Base-by-base conservation (phyloP, 169 alveolate species). In the Cyclospora cayetanensis region DNA sequence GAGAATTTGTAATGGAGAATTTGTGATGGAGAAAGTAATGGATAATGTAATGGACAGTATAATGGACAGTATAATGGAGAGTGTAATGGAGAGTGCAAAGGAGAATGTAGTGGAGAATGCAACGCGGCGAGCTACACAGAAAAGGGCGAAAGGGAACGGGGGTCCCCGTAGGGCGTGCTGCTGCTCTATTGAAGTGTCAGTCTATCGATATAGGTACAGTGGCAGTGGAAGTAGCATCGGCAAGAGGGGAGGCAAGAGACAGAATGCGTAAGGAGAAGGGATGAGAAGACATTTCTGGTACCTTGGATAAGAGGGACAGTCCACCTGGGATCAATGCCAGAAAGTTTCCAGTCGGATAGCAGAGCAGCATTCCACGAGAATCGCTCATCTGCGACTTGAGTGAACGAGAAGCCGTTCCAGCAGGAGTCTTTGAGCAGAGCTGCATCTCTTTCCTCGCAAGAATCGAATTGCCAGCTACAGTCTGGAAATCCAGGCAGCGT, bases 281-380 rank as follows among this genome's bases (percentile, higher is more conserved):
- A n/a, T 9, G 31, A 22, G n/a, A 37, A 41, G 34, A 53, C 4
- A 12, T 1, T n/a, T 4, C n/a, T 42, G 20, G 9, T 60, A 88
- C 93, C 93, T 66, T 88, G 93, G 27, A 88, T 37, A n/a, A 88
- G 55, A 15, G 93, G 93, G 12, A 70, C 87, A 37, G 76, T 72
- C 93, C 93, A 88, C 46, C 88, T 27, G 76, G 39, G 65, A 43
- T 88, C 88, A 35, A 88, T 15, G 0, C 86, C 41, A 4, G 86
- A 39, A 0, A 34, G 82, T 7, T 25, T 12, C 86, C 86, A 76
- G 55, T 46, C 89, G 31, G 31, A 1, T 46, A 27, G 52, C 22
- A 90, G 83, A n/a, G 34, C 29, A 22, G 22, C 1, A 63, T 90
- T 90, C 93, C 93, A 90, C 42, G 46, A n/a, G 60, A 90, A 90